Conservation (phyloP, 2,329 filamentous ascomycete species). For the Zymoseptoria pseudotritici region DNA sequence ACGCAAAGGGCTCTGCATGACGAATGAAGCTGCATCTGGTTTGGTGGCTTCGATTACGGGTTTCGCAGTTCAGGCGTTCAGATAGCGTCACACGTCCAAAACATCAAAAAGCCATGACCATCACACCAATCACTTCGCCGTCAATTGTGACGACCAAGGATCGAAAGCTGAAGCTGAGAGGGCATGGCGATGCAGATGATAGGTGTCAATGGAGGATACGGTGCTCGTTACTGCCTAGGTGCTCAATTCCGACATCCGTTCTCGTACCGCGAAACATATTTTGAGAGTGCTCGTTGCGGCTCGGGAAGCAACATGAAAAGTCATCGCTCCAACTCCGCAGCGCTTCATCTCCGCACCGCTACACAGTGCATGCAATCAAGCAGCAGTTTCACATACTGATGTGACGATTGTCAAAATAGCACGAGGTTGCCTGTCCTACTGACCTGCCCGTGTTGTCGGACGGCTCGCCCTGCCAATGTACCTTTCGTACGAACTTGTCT, state of each 20-base stretch:
- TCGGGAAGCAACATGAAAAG: neutral
- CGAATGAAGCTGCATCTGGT: neutral
- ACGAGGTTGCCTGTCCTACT: neutral
- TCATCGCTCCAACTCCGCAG: too few species aligned
- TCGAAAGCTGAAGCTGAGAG: neutral
- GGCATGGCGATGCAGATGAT: neutral
- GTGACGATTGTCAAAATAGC: neutral
- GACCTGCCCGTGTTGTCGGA: neutral
- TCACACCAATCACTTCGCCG: neutral
- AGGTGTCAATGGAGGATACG: neutral
- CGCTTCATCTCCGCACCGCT: neutral
- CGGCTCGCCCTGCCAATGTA: neutral
- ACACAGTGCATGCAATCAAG: neutral
- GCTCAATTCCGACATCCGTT: too few species aligned
- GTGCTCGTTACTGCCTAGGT: too few species aligned
- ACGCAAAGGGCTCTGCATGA: slow-evolving; percentile 2
- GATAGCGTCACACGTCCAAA: slow-evolving; percentile 2
- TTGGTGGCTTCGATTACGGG: neutral
- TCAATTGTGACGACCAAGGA: neutral
- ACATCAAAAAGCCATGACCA: slow-evolving; percentile 1
- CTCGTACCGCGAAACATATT: too few species aligned
- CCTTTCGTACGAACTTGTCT: neutral
- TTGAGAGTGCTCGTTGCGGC: neutral
- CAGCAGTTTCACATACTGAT: neutral
- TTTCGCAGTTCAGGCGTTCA: neutral